Evolutionary conservation across 768 basidiomycete species (phyloP).

Genomic region (Leccinum olivaceopallidum): DNA sequence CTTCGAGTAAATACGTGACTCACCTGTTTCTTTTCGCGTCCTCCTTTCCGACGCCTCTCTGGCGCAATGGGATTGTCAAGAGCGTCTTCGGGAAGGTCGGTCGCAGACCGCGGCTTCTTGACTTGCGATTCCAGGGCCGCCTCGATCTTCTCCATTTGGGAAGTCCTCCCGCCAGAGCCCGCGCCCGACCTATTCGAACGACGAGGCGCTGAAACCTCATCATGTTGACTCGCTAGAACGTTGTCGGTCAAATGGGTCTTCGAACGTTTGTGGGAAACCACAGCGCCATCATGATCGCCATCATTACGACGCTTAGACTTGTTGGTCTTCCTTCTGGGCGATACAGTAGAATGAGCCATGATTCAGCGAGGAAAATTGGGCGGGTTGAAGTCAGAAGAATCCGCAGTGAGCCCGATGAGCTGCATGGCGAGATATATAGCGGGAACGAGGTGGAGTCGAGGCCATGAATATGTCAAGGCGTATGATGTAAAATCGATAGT

Average conservation of each 20-base stretch:
- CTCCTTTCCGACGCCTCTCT: background rate
- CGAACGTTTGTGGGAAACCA: background rate
- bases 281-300: background rate
- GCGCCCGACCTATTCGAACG: background rate
- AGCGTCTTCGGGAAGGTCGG: background rate
- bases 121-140: background rate
- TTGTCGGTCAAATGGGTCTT: background rate
- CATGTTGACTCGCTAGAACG: background rate
- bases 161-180: background rate
- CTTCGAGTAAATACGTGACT: background rate
- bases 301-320: background rate
- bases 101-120: background rate
- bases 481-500: background rate
- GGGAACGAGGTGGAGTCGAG: background rate
- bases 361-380: background rate
- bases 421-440: background rate
- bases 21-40: background rate
- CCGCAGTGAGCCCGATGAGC: background rate
- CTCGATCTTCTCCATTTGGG: background rate
- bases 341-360: background rate
- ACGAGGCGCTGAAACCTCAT: background rate
- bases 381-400: background rate
- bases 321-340: background rate
- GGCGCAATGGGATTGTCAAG: background rate
- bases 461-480: background rate